Evolutionary conservation across 73 alveolate species (phyloP), one percentile per base, ranked within the genome.

Genomic region (Paramecium caudatum): DNA sequence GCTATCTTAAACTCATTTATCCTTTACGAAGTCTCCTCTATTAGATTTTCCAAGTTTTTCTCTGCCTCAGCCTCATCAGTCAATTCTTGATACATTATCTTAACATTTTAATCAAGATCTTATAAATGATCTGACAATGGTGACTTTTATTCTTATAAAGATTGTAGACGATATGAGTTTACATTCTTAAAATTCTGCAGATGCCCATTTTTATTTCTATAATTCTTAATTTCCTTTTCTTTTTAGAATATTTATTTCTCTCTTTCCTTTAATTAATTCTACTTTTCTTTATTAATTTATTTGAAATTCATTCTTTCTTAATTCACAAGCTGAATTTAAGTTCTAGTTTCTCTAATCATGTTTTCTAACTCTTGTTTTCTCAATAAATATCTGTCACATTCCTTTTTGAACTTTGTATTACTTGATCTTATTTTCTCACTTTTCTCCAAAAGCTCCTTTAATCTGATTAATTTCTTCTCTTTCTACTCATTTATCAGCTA

Each of bases 41-140:
- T 65, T 23, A 49, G 30, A 32, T 62, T 62, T 36, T 65, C 84
- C 41, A 37, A 81, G 65, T 74, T 74, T 34, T 74, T 74, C 21
- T 74, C 88, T 19, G 93, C 87, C 45, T 61, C 88, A 15, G 93
- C 82, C 9, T 86, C 93, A 45, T 86, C 93, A 6, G 84, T 70
- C 49, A 86, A 65, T 21, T 86, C 93, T 63, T 86, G 16, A 13
- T 86, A 86, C 93, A 86, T 86, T 5, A 86, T 78, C 65, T 78
- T 86, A 3, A 86, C 80, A 86, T 86, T 86, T 39, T 61, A 49
- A 30, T 86, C 93, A 50, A 86, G 43, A 36, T 86, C 84, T 86
- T n/a, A 36, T 21, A 63, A 6, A 41, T 63, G 87, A 5, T 86
- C 68, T 49, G 37, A 19, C 10, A 86, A 33, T 15, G 93, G 93